Evolutionary conservation across 2,329 filamentous ascomycete genomes (phyloP).

Genomic region (Alternaria rosae): DNA sequence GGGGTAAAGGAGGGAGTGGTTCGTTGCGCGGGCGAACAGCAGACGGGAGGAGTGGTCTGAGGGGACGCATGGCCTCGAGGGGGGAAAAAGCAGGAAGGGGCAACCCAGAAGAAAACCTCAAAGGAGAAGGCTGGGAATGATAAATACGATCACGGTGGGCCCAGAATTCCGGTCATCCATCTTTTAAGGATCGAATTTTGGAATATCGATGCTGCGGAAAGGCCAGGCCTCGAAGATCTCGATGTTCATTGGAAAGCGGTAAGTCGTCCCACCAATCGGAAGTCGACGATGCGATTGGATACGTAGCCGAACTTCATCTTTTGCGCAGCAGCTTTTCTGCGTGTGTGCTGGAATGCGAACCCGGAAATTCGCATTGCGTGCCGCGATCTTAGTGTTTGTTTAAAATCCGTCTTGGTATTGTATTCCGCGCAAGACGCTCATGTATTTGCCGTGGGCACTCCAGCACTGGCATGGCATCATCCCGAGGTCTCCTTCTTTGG

Average conservation of each 20-base stretch:
- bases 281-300: background rate
- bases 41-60: slow-evolving; percentile 14
- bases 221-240: background rate
- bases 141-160: background rate
- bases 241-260: slow-evolving; percentile 11
- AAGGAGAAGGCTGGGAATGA: background rate
- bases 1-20: slow-evolving; percentile 1
- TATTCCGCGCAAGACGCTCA: background rate
- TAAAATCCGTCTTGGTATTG: background rate
- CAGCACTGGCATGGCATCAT: background rate
- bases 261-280: slow-evolving; percentile 8
- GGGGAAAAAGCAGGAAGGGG: background rate
- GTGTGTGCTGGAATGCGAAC: background rate
- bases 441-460: background rate
- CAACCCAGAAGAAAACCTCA: no score
- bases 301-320: background rate
- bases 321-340: background rate
- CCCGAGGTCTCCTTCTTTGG: background rate
- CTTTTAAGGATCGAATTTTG: background rate
- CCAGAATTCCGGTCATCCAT: background rate
- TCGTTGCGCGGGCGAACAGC: slow-evolving; percentile 6
- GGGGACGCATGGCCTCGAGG: slow-evolving; percentile 4
- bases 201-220: background rate
- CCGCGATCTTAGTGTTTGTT: background rate
- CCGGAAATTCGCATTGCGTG: background rate